phyloP scores from a whole-genome alignment of 805 yeast genomes.

The Hanseniaspora guilliermondii region DNA sequence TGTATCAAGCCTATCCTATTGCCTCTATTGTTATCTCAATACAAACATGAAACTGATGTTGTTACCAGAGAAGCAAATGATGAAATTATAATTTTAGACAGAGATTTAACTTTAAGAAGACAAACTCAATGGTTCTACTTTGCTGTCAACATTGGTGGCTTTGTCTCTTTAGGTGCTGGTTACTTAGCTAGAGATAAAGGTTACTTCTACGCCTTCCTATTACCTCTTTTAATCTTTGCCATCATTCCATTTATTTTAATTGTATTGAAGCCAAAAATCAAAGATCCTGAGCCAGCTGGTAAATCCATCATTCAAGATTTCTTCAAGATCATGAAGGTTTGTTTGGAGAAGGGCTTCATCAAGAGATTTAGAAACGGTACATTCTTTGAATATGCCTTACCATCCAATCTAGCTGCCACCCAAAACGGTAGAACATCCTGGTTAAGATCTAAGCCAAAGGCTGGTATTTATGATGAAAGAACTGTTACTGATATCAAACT shows the following conservation, averaged over 20 bases:
- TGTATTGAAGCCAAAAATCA: conserved; percentile 23
- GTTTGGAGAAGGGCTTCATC: conserved; percentile 34
- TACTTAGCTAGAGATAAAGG: conserved; percentile 55
- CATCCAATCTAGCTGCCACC: conserved; percentile 8
- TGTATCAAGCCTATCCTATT: conserved; percentile 64
- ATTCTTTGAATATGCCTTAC: conserved; percentile 36
- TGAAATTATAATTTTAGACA: conserved; percentile 56
- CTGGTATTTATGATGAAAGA: conserved; percentile 27
- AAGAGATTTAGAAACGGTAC: conserved; percentile 30
- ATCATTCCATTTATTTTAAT: conserved; percentile 40
- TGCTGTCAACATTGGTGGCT: conserved; percentile 63
- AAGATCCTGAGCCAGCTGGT: conserved; percentile 23
- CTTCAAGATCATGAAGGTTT: conserved; percentile 32
- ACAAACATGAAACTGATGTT: conserved; percentile 49
- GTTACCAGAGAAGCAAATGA: conserved; percentile 46
- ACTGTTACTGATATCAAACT: conserved; percentile 37
- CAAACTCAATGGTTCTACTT: conserved; percentile 66
- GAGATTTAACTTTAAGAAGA: conserved; percentile 56
- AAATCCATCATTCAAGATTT: conserved; percentile 35
- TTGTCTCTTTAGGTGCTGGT: conserved; percentile 66
- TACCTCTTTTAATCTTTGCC: conserved; percentile 51
- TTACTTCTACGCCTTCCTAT: conserved; percentile 61
- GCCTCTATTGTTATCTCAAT: conserved; percentile 59
- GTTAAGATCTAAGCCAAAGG: conserved; percentile 20
- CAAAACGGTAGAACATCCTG: conserved; percentile 15